Conservation (phyloP, 1,139 yeast species). For the Diutina pseudorugosa region DNA sequence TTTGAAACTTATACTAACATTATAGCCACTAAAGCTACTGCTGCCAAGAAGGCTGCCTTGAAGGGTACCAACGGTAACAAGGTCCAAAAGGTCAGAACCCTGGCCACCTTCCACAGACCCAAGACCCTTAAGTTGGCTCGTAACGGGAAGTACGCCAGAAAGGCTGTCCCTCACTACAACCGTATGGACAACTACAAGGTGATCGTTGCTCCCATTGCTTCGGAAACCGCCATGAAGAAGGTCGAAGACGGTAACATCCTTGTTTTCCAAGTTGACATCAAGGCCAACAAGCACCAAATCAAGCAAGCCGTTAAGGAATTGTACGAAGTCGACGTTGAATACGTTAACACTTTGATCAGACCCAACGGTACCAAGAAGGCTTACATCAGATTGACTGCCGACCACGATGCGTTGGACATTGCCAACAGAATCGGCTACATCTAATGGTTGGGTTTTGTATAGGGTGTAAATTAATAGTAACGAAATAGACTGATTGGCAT, state of each 20-base stretch:
- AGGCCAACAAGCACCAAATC: slow-evolving; percentile 97
- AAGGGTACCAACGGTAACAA: slow-evolving; percentile 94
- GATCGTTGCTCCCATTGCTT: slow-evolving; percentile 89
- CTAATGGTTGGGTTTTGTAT: slow-evolving; percentile 23
- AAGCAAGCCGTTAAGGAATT: slow-evolving; percentile 97
- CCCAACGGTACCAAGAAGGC: slow-evolving; percentile 99
- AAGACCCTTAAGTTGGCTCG: slow-evolving; percentile 92
- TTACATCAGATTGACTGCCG: slow-evolving; percentile 97
- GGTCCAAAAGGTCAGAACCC: slow-evolving; percentile 88
- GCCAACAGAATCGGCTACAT: slow-evolving; percentile 99
- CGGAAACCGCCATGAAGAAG: slow-evolving; percentile 99
- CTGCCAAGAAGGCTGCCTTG: slow-evolving; percentile 98
- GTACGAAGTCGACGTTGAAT: slow-evolving; percentile 88
- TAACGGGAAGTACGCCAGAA: slow-evolving; percentile 90
- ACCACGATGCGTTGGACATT: slow-evolving; percentile 98
- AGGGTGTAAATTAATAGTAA: slow-evolving; percentile 9
- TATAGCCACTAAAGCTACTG: slow-evolving; percentile 63
- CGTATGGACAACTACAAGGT: slow-evolving; percentile 96
- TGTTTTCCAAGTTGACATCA: slow-evolving; percentile 94
- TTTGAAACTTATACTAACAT: slow-evolving; percentile 14
- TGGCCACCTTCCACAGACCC: slow-evolving; percentile 95
- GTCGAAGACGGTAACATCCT: slow-evolving; percentile 99
- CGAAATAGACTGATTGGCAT: slow-evolving; percentile 1
- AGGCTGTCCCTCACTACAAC: slow-evolving; percentile 94
- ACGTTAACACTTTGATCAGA: slow-evolving; percentile 94